phyloP scores from a whole-genome alignment of 306 rosid species.

The Trifolium dubium region DNA sequence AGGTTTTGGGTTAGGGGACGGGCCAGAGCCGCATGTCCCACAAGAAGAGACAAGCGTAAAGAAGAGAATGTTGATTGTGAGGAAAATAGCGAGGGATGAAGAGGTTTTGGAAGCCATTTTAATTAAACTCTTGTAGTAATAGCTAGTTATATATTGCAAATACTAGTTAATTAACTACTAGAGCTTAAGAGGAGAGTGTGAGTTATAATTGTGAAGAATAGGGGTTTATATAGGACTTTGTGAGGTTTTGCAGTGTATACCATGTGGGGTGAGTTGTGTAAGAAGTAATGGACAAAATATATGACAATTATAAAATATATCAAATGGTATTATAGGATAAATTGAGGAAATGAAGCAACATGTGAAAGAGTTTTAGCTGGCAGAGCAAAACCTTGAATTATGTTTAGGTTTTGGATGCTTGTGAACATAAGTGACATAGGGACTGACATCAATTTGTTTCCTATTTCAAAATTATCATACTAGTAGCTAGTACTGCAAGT shows the following conservation, averaged over 20 bases:
- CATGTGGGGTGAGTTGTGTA: constrained; percentile 30
- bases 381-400: neutral
- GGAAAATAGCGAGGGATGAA: constrained; percentile 68
- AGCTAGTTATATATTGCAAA: neutral
- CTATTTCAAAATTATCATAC: constrained; percentile 5
- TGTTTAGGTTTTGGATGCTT: constrained; percentile 29
- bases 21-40: constrained; percentile 41
- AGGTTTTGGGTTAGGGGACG: constrained; percentile 38
- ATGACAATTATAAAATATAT: neutral
- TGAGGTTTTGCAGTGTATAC: neutral
- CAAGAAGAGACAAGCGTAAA: constrained; percentile 68
- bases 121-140: constrained; percentile 10
- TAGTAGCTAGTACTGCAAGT: neutral
- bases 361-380: constrained; percentile 32
- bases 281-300: neutral
- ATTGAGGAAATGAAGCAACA: constrained; percentile 27
- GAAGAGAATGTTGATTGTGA: constrained; percentile 70
- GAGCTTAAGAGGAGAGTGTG: constrained; percentile 32
- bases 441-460: neutral
- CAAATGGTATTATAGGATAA: neutral
- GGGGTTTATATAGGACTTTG: constrained; percentile 26
- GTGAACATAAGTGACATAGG: constrained; percentile 5
- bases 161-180: constrained; percentile 5
- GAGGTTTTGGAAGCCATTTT: constrained; percentile 65
- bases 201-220: neutral